A percentile compares a stretch with the other conserved stretches of the same genome.
Conservation (phyloP, 805 yeast species). For the Kluyveromyces siamensis region DNA sequence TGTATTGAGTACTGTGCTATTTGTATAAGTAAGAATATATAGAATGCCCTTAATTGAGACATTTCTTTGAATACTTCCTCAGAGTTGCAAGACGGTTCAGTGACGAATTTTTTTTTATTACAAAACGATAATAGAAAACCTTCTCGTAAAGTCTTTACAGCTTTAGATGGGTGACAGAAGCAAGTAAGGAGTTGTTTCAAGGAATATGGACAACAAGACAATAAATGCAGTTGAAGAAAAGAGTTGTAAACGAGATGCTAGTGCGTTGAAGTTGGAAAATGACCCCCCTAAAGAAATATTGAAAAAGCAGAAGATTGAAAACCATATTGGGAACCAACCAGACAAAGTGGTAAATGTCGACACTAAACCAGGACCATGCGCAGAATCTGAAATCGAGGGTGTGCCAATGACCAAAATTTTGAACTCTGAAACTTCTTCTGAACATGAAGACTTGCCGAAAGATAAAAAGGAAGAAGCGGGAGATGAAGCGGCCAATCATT, state of each 20-base stretch:
- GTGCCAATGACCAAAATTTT: neutral
- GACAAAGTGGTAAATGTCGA: neutral
- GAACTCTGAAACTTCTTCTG: neutral
- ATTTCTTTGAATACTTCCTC: too few species aligned
- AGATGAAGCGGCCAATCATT: neutral
- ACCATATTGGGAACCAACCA: neutral
- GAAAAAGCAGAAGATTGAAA: neutral
- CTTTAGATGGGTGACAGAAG: neutral
- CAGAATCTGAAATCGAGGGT: neutral
- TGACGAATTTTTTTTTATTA: too few species aligned
- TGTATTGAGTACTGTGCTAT: too few species aligned
- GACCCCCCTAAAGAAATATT: neutral
- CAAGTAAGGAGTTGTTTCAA: too few species aligned
- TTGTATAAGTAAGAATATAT: too few species aligned
- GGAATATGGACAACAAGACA: neutral
- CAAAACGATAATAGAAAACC: too few species aligned
- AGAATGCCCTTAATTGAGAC: too few species aligned
- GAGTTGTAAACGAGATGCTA: neutral
- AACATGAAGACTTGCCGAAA: neutral
- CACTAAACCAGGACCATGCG: neutral
- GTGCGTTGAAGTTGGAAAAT: neutral
- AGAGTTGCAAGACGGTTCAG: too few species aligned
- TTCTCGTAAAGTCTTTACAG: too few species aligned
- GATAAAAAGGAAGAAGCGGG: conserved; percentile 2
- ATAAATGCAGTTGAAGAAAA: neutral